Evolutionary conservation across 139 green algal species (phyloP), one percentile per base, ranked within the genome.

Genomic region (Picochlorum sp.): DNA sequence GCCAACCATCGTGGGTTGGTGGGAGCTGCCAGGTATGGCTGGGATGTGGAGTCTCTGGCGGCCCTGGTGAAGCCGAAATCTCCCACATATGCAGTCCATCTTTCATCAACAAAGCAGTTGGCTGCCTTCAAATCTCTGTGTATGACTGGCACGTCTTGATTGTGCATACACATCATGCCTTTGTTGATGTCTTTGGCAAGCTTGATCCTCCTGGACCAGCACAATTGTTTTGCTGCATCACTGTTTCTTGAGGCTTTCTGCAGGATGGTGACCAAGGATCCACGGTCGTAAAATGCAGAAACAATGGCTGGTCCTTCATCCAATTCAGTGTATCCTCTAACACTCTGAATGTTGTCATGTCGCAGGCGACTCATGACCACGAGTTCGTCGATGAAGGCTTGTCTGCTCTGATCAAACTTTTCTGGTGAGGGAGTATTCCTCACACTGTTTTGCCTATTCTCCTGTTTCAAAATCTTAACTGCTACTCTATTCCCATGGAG

Each of bases 41-140:
- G n/a, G 6, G 23, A 23, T 16, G 34, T 24, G 57, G 20, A 16
- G 15, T 59, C 52, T 59, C 57, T 16, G 10, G 38, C 24, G 13
- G 24, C 18, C 23, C n/a, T 56, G 5, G 37, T 66, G 15, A 66
- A 44, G 15, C 37, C 37, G n/a, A 66, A 66, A 66, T 66, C 60
- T 23, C 37, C 60, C 6, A 66, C 37, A n/a, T 31, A 21, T 13
- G 14, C 34, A 8, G 11, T 24, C 14, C 24, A 66, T 23, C 57
- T 10, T 10, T 66, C 37, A 57, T 66, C 60, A 45, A 66, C 14
- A 55, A 66, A 55, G 37, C 34, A 55, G 38, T 66, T 66, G 34
- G 14, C 11, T 21, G 60, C 37, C 57, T 66, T 66, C 23, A 66
- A 20, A 41, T 66, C 60, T 45, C 60, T 56, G 57, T 66, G 60